Base-by-base conservation (phyloP, 768 basidiomycete genomes). In the Amanita subjunquillea region DNA sequence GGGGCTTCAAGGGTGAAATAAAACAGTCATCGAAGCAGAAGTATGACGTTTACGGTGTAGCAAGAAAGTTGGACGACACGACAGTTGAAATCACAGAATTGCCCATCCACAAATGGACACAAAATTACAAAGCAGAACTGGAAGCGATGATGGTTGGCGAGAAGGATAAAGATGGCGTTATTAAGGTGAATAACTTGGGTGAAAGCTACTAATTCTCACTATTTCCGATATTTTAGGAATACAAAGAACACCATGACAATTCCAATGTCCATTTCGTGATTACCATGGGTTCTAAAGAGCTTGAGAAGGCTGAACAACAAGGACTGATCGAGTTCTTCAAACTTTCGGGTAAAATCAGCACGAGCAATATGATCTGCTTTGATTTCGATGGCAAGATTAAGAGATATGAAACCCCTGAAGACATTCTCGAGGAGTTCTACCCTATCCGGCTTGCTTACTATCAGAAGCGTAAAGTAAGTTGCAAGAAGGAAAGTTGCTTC, bases 321-420 rank as follows among this genome's bases (percentile, higher is more conserved):
- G 95, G 95, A 3, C 70, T 99, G 30, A 60, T 83, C 30, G 94
- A 96, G 66, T 89, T 81, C 65, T 97, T 99, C 83, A 95, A 92
- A 68, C 71, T 97, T 56, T 82, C 82, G 12, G 68, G 77, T 44
- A 89, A 93, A 65, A 69, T 99, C 65, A 87, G 76, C 66, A 96
- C 91, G 13, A 79, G 81, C 64, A 99, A 99, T 71, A 98, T 99
- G 96, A 96, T 98, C 15, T 93, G 91, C 69, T 99, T 99, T 67
- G 95, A 99, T 67, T 79, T 89, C 55, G 88, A 94, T 15, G 86
- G 91, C 59, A 96, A 95, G 73, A 95, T 99, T 71, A 91, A 85
- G 71, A 94, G 85, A 69, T 98, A 97, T 66, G 72, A 79, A 15
- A 78, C 83, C 0, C 82, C 96, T 0, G 96, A 98, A 63, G 87